A percentile compares a stretch with the other conserved stretches of the same genome.
Conservation (phyloP, 345 rosid genomes). For the Arabidopsis thaliana region TAIR10.1 NC_003071.7:190501-191000, state of each 20-base stretch:
- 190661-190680: slow-evolving; percentile 62
- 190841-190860: slow-evolving; percentile 19
- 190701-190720: slow-evolving; percentile 7
- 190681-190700: slow-evolving; percentile 15
- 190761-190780: slow-evolving; percentile 27
- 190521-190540: neutral
- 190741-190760: slow-evolving; percentile 26
- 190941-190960: neutral
- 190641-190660: slow-evolving; percentile 60
- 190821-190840: slow-evolving; percentile 25
- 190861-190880: slow-evolving; percentile 5
- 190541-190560: slow-evolving; percentile 55
- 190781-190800: slow-evolving; percentile 27
- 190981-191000: neutral
- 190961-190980: neutral
- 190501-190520: neutral
- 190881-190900: slow-evolving; percentile 17
- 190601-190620: slow-evolving; percentile 60
- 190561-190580: slow-evolving; percentile 52
- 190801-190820: slow-evolving; percentile 29
- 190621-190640: slow-evolving; percentile 4
- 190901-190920: slow-evolving; percentile 9
- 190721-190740: slow-evolving; percentile 11
- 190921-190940: slow-evolving; percentile 19
- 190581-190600: slow-evolving; percentile 22